Evolutionary conservation across 2,329 filamentous ascomycete genomes (phyloP), one percentile per base, ranked within the genome.

Genomic region (Trichoderma atroviride): DNA sequence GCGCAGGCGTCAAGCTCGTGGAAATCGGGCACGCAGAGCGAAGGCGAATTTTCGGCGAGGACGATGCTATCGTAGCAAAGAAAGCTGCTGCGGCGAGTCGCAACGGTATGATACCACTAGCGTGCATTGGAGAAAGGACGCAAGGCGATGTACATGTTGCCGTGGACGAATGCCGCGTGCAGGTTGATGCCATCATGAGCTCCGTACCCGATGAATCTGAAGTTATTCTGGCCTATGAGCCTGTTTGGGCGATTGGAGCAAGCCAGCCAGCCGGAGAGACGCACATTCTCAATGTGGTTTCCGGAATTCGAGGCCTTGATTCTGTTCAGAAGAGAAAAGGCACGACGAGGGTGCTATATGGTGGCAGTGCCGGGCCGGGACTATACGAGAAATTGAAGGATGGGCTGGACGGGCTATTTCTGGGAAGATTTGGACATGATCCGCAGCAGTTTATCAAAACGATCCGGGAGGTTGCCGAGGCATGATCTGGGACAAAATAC

Each of bases 191-290:
- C 1, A 88, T 92, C 2, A 77, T 96, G 63, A 81, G 81, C 0
- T 86, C 83, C 0, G 81, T 95, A 9, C 85, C 89, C 0, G 82
- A 83, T 13, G 83, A 88, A 19, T 87, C 88, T 0, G 90, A 93
- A 59, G 85, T 96, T 5, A 87, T 95, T 7, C 85, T 96, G 69
- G 93, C 93, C 0, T 96, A 96, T 76, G 93, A 96, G 82, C 93
- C 93, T 9, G 92, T 96, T 1, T 96, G 93, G 93, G 93, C 93
- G 0, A 96, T 96, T 78, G 93, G 93, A 0, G 89, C 92, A 11
- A 82, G 86, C 1, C 83, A 90, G 75, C 92, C 93, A 2, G 93
- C 93, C 0, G 85, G 85, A 9, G 86, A 89, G 22, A 89, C 90
- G 71, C 90, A 96, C 76, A 91, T 96, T 0, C 85, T 90, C 4